phyloP scores from a whole-genome alignment of 202 grass and related monocot genomes.

The Alloteropsis angusta region DNA sequence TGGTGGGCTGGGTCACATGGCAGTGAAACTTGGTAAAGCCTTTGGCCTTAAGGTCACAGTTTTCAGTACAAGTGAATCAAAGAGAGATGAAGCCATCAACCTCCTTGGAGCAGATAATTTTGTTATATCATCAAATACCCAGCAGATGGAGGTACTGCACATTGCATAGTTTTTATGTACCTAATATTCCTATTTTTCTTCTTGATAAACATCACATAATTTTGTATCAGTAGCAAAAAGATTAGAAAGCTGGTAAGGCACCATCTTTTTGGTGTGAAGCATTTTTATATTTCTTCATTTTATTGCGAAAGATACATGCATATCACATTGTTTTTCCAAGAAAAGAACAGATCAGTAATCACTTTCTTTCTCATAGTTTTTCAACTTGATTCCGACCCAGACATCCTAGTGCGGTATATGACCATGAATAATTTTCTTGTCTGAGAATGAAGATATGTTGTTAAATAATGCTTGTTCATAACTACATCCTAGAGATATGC shows the following conservation, averaged over 20 bases:
- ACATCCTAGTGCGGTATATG: not conserved
- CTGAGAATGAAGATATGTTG: not conserved
- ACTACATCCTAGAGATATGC: too few species aligned
- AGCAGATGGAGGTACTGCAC: conserved; percentile 58
- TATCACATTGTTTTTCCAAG: not conserved
- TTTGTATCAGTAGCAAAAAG: not conserved
- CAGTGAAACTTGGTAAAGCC: conserved; percentile 85
- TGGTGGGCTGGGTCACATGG: conserved; percentile 88
- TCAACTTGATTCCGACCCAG: not conserved
- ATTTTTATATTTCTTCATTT: not conserved
- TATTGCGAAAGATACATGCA: not conserved
- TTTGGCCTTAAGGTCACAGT: conserved; percentile 85
- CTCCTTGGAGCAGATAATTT: conserved; percentile 72
- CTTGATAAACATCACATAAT: not conserved
- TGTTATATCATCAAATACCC: conserved; percentile 64
- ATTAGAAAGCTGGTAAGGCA: not conserved
- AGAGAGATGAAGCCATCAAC: conserved; percentile 47
- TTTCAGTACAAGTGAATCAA: conserved; percentile 13
- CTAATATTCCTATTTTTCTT: not conserved
- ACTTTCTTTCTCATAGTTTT: not conserved
- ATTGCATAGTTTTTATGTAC: not conserved
- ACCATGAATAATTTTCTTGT: not conserved
- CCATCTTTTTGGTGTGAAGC: not conserved
- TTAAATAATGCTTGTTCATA: not conserved
- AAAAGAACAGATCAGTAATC: not conserved